phyloP scores from a whole-genome alignment of 2,329 filamentous ascomycete genomes.

The Penicillium sp. region DNA sequence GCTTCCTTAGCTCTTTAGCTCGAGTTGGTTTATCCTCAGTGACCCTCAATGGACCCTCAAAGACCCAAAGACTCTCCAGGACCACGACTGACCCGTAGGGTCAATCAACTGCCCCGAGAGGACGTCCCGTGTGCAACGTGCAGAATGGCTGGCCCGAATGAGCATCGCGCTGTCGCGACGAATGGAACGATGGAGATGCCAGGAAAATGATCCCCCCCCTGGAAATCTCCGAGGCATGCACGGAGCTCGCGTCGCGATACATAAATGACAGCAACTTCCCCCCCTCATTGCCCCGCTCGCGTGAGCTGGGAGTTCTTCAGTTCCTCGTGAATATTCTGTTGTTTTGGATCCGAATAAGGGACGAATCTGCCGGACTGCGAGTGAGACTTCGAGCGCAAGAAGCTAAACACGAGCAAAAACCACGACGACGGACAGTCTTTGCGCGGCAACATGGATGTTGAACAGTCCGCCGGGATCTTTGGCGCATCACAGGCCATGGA shows the following conservation, averaged over 20 bases:
- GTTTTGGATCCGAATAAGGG: neutral
- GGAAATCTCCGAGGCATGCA: neutral
- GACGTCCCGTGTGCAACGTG: neutral
- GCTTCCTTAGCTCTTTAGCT: neutral
- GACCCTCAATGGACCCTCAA: too few relatives aligned
- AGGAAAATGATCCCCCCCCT: neutral
- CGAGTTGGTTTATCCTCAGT: too few relatives aligned
- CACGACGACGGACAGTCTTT: neutral
- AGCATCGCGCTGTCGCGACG: neutral
- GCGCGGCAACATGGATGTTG: conserved; percentile 11
- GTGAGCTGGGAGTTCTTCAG: neutral
- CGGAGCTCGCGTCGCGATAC: neutral
- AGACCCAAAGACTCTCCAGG: too few relatives aligned
- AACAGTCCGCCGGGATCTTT: conserved; percentile 4
- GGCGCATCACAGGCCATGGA: neutral
- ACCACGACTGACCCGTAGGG: too few relatives aligned
- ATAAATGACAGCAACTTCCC: neutral
- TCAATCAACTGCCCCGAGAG: neutral
- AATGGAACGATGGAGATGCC: neutral
- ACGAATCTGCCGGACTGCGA: neutral
- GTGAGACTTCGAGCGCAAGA: neutral
- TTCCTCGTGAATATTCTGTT: neutral
- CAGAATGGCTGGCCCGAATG: neutral
- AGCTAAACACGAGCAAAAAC: neutral
- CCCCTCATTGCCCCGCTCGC: neutral